Conservation (phyloP, 371 early-diverging fungal genomes). For the Amoeboaphelidium occidentale region DNA sequence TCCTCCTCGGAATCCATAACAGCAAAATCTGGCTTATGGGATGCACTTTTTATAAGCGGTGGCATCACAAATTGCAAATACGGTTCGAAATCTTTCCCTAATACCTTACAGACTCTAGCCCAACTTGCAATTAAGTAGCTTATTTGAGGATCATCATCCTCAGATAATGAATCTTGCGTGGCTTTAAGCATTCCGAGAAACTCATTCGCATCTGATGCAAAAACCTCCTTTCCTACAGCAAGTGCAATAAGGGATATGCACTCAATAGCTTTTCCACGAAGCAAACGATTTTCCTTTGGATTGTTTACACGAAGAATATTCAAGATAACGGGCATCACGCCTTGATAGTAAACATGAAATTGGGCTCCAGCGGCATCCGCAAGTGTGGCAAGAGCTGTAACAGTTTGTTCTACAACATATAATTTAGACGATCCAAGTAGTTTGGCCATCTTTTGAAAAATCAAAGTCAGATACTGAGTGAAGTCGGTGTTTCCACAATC, state of each 20-base stretch:
- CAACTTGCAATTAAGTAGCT: constrained; percentile 79
- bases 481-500: constrained; percentile 41
- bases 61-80: constrained; percentile 76
- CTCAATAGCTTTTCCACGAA: constrained; percentile 87
- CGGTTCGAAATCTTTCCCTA: constrained; percentile 78
- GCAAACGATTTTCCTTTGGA: constrained; percentile 52
- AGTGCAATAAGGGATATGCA: constrained; percentile 65
- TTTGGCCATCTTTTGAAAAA: constrained; percentile 56
- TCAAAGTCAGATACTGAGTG: constrained; percentile 60
- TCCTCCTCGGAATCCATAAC: constrained; percentile 66
- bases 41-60: constrained; percentile 58
- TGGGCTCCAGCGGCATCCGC: constrained; percentile 74
- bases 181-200: constrained; percentile 51
- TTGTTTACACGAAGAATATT: constrained; percentile 55
- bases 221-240: constrained; percentile 71
- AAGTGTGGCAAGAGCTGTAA: constrained; percentile 90
- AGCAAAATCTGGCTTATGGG: constrained; percentile 73
- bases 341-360: constrained; percentile 61
- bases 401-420: constrained; percentile 88
- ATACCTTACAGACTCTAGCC: constrained; percentile 85
- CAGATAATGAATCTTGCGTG: constrained; percentile 46
- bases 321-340: constrained; percentile 81
- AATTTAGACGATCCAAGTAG: constrained; percentile 51
- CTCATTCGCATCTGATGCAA: constrained; percentile 43
- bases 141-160: constrained; percentile 68